These are phyloP conservation scores for Plenodomus biglobosus DNA, from an alignment of 2,329 filamentous ascomycete species.

Conservation along the genomic window DNA sequence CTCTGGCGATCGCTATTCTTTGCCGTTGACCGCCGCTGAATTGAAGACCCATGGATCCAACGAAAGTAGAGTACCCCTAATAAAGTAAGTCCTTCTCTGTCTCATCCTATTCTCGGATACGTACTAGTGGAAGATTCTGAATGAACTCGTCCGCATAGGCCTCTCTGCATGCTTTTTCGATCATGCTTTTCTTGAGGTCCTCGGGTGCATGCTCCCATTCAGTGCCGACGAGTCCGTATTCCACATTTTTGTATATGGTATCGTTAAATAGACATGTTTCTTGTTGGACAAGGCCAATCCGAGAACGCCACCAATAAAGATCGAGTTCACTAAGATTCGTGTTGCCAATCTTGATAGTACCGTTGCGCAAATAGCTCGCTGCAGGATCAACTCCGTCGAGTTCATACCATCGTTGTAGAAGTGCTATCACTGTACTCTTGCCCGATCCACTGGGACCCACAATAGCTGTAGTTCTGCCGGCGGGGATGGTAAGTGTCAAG, in stretches of 20 bases:
- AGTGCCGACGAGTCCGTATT: constrained; percentile 73
- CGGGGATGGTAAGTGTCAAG: constrained; percentile 76
- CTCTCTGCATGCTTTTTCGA: constrained; percentile 80
- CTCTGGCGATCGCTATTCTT: constrained; percentile 88
- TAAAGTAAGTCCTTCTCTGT: not conserved
- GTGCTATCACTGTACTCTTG: constrained; percentile 88
- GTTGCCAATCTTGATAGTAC: constrained; percentile 34
- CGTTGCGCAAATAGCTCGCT: constrained; percentile 22
- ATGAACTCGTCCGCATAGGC: constrained; percentile 95
- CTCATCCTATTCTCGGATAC: not conserved
- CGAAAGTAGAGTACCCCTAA: constrained; percentile 80
- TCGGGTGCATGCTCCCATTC: constrained; percentile 55
- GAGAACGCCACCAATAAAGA: constrained; percentile 84
- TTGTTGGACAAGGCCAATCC: constrained; percentile 87
- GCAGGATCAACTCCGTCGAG: constrained; percentile 16
- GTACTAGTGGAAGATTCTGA: constrained; percentile 54
- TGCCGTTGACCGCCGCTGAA: constrained; percentile 83
- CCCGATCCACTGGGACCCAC: constrained; percentile 93
- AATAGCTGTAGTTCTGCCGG: constrained; percentile 86
- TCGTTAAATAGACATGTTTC: constrained; percentile 88
- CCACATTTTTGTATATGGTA: constrained; percentile 85
- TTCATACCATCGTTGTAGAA: constrained; percentile 62
- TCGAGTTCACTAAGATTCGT: constrained; percentile 77
- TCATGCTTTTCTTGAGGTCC: constrained; percentile 67
- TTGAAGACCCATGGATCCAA: constrained; percentile 58